Conservation (phyloP, 805 yeast species). For the Ogataea glucozyma region DNA sequence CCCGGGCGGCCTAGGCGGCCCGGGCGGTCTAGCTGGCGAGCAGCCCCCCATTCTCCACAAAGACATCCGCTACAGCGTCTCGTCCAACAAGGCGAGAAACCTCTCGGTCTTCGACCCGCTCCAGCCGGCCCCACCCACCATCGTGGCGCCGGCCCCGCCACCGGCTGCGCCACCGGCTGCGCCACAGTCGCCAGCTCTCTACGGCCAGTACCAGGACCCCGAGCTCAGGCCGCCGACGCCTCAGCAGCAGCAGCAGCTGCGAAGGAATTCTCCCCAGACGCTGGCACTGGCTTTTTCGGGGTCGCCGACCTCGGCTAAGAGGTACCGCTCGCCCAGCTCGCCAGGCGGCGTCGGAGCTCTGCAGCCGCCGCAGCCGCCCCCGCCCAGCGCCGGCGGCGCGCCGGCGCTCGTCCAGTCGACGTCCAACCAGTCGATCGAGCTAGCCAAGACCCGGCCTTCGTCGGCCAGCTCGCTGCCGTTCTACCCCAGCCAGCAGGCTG, state of each 20-base stretch:
- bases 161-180: slow-evolving; percentile 5
- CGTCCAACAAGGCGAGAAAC: slow-evolving; percentile 38
- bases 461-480: slow-evolving; percentile 17
- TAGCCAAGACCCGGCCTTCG: slow-evolving; percentile 23
- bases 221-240: slow-evolving; percentile 15
- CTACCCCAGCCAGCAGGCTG: slow-evolving; percentile 1
- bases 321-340: slow-evolving; percentile 12
- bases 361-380: slow-evolving; percentile 8
- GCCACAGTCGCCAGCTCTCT: slow-evolving; percentile 14
- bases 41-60: slow-evolving; percentile 31
- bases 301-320: slow-evolving; percentile 18
- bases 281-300: slow-evolving; percentile 16
- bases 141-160: slow-evolving; percentile 8
- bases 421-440: slow-evolving; percentile 14
- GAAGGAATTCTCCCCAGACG: slow-evolving; percentile 16
- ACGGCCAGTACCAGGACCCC: slow-evolving; percentile 10
- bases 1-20: no score
- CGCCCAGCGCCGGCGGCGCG: slow-evolving; percentile 13
- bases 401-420: slow-evolving; percentile 12
- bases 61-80: slow-evolving; percentile 34
- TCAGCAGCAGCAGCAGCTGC: slow-evolving; percentile 15
- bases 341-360: slow-evolving; percentile 1
- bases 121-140: slow-evolving; percentile 24
- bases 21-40: no score
- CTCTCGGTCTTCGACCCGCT: slow-evolving; percentile 41